Conservation (phyloP, 169 alveolate species). For the Cryptosporidium parvum region DNA sequence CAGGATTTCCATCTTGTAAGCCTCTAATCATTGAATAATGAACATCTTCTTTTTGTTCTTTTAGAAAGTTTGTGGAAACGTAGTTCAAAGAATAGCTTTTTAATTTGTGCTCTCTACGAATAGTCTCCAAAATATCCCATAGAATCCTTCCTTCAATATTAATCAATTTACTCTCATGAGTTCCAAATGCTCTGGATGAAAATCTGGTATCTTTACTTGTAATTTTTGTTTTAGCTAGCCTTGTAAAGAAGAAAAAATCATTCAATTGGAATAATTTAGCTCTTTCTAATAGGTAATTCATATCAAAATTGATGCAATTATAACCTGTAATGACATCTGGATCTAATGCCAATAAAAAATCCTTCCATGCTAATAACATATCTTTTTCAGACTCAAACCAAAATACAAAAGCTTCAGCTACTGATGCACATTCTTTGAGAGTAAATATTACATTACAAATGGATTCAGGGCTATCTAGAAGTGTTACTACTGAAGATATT, state of each 20-base stretch:
- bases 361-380: conserved; percentile 90
- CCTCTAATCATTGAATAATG: conserved; percentile 96
- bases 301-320: conserved; percentile 97
- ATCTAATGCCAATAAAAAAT: conserved; percentile 87
- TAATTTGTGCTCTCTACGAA: conserved; percentile 96
- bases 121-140: conserved; percentile 96
- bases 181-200: conserved; percentile 92
- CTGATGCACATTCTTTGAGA: conserved; percentile 87
- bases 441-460: conserved; percentile 87
- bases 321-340: conserved; percentile 98
- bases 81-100: conserved; percentile 96
- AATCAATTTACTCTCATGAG: conserved; percentile 92
- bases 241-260: conserved; percentile 82
- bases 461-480: conserved; percentile 83
- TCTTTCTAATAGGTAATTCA: conserved; percentile 94
- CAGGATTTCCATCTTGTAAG: conserved; percentile 93
- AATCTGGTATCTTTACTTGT: conserved; percentile 85
- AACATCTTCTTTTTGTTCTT: conserved; percentile 99
- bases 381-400: conserved; percentile 89
- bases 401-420: conserved; percentile 88
- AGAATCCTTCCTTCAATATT: conserved; percentile 96
- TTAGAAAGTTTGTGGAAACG: conserved; percentile 96
- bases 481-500: conserved; percentile 91
- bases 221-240: not conserved
- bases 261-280: conserved; percentile 90